Evolutionary conservation across 371 early-diverging fungal species (phyloP).

Genomic region (Rhizopus microsporus): DNA sequence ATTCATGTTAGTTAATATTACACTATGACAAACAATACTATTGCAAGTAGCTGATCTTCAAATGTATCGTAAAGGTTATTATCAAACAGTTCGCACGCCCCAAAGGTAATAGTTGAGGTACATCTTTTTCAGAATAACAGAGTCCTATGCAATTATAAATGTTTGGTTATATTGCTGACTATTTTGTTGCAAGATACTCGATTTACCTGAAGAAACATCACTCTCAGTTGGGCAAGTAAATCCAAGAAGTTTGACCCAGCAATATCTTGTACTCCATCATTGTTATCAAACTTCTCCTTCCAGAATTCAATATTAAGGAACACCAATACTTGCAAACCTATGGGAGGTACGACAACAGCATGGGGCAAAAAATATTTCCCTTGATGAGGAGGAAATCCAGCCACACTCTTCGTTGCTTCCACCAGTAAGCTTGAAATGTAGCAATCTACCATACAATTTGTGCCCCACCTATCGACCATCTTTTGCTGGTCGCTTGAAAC

Average conservation of each 20-base stretch:
- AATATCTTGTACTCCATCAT: constrained; percentile 6
- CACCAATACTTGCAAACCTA: background rate
- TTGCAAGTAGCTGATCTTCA: too few species aligned
- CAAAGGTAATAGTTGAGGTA: constrained; percentile 14
- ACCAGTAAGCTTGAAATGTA: constrained; percentile 11
- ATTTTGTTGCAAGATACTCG: too few species aligned
- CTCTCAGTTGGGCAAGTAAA: constrained; percentile 5
- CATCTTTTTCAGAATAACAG: constrained; percentile 11
- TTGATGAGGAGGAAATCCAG: constrained; percentile 7
- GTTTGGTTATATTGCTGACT: background rate
- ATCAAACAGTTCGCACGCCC: background rate
- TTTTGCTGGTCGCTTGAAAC: too few species aligned
- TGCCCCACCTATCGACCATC: too few species aligned
- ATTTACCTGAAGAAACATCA: constrained; percentile 19
- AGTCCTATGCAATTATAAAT: background rate
- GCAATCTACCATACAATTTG: too few species aligned
- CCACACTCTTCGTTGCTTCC: constrained; percentile 11
- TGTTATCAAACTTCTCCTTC: constrained; percentile 2
- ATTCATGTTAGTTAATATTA: too few species aligned
- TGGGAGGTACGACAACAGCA: background rate
- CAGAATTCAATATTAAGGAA: constrained; percentile 11
- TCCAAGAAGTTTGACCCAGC: constrained; percentile 13
- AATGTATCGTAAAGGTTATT: too few species aligned
- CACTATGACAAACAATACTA: too few species aligned
- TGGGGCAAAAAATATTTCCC: constrained; percentile 8